Evolutionary conservation across 2,329 filamentous ascomycete species (phyloP), one percentile per base, ranked within the genome.

Genomic region (Aspergillus calidoustus): DNA sequence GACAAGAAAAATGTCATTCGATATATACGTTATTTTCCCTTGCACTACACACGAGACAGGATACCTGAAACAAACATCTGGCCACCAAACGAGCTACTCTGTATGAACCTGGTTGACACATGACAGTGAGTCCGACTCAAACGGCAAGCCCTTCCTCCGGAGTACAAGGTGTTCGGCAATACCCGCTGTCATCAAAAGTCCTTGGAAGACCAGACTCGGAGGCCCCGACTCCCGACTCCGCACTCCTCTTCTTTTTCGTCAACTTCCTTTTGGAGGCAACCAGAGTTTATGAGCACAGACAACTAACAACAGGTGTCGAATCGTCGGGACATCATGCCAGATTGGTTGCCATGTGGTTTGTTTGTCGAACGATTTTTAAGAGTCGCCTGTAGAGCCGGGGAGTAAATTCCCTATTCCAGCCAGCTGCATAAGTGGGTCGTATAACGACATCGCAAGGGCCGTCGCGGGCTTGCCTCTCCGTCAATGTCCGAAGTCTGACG

Each of bases 371-470:
- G 30, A 57, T n/a, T 43, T n/a, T 48, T 38, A 53, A 38, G 54
- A 30, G 38, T 47, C n/a, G n/a, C 22, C 34, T 25, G 22, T 17
- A 53, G 30, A 8, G 31, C 22, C 13, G 25, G 48, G 47, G 38
- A 46, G n/a, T 13, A 55, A 30, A 15, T 61, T 61, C 7, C 54
- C 54, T 22, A 28, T 30, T 57, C 19, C 43, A 57, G 54, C 54
- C 6, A 61, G 48, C 11, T 57, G 59, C 59, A 61, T 57, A 38
- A 54, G 54, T 47, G 49, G 54, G 54, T 31, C 53, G 15, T 47
- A 51, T 57, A 51, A 49, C 44, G 46, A 51, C 28, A 34, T 25
- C 41, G 23, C 31, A 38, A 44, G 31, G 13, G 22, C 23, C 52
- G 28, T 51, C 51, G 11, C 22, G 38, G 15, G 9, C 22, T 23